Base-by-base conservation (phyloP, 1,139 yeast species). In the Protomyces gravidus region DNA sequence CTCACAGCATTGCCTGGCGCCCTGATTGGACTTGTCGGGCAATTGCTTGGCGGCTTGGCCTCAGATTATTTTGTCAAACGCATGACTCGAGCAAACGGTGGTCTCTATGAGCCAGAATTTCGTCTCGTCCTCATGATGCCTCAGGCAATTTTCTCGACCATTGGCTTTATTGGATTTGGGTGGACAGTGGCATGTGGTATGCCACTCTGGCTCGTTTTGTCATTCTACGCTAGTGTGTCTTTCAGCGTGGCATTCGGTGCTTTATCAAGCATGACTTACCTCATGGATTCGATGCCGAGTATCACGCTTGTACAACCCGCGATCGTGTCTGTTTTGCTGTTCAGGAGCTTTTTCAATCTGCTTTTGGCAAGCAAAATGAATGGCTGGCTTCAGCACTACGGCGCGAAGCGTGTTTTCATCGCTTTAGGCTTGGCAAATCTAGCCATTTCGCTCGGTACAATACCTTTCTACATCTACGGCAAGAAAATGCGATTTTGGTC, bases 61-160 rank as follows among this genome's bases (percentile, higher is more conserved):
- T 78, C 83, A 3, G 86, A 82, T 66, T 63, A 75, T 27, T 50
- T 81, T 26, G 78, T 76, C 21, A 66, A 75, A 9, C 28, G 30
- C 19, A 63, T 74, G 68, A 67, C 73, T 6, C 61, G 66, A 5
- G 70, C 70, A 47, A 82, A 82, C 63, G 68, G 74, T 36, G 86
- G 86, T 1, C 70, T 80, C 13, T 82, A 81, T 68, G 86, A 82
- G 70, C 86, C 86, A 1, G 86, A 82, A 67, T 81, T 78, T 67
- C 74, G 86, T 49, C 71, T 82, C 45, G 62, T 81, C 19, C 80
- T 82, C 85, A 71, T 80, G 33, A 55, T 79, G 5, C 84, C 84
- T 1, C 78, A 76, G 9, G 65, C 72, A 40, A 65, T 83, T 5
- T 67, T 83, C 0, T 72, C 80, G 23, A 68, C 79, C 45, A 74